Conservation (phyloP, 345 rosid species). For the Diplotaxis tenuifolia region DNA sequence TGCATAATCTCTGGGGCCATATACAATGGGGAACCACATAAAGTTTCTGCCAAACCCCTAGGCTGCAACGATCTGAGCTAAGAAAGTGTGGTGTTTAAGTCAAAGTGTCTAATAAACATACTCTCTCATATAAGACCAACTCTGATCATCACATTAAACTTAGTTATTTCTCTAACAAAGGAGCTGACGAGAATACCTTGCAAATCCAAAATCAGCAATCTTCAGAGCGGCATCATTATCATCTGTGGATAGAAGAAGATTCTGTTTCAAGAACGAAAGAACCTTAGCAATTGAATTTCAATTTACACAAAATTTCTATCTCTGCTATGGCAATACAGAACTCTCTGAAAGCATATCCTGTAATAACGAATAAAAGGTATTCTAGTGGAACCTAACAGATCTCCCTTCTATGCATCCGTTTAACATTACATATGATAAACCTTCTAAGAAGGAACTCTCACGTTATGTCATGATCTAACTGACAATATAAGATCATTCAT, state of each 20-base stretch:
- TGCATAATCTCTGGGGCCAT: slow-evolving; percentile 99
- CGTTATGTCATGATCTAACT: not conserved
- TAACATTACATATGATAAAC: not conserved
- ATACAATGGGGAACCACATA: slow-evolving; percentile 99
- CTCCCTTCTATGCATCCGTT: not conserved
- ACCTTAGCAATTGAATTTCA: slow-evolving; percentile 35
- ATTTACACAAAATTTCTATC: not conserved
- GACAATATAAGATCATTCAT: not conserved
- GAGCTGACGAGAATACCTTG: slow-evolving; percentile 56
- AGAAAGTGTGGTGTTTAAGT: slow-evolving; percentile 24
- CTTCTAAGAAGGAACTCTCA: not conserved
- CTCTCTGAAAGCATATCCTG: slow-evolving; percentile 1
- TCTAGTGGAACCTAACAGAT: slow-evolving; percentile 5
- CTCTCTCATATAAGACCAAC: slow-evolving; percentile 3
- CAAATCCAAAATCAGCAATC: slow-evolving; percentile 99
- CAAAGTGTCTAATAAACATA: slow-evolving; percentile 2
- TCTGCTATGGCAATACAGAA: not conserved
- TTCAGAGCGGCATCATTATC: slow-evolving; percentile 63
- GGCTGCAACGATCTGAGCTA: slow-evolving; percentile 85
- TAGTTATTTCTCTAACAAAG: slow-evolving; percentile 17
- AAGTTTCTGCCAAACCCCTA: slow-evolving; percentile 93
- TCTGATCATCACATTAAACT: slow-evolving; percentile 18
- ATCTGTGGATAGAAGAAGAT: slow-evolving; percentile 82
- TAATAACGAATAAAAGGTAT: not conserved
- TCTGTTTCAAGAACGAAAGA: slow-evolving; percentile 56